phyloP scores from a whole-genome alignment of 345 rosid species.

The Citrus sinensis region DNA sequence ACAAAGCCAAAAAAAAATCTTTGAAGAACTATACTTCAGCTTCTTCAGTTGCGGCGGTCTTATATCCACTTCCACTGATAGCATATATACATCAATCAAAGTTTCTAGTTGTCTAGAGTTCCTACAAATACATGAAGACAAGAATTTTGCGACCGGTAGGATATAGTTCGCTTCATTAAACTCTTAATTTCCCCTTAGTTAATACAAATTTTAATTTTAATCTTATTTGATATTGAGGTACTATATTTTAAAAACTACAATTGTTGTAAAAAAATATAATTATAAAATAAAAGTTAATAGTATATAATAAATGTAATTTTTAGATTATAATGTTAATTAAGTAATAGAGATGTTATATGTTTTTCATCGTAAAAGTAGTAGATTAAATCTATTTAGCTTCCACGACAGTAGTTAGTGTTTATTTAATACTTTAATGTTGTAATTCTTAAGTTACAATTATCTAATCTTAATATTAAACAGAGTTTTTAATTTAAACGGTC shows the following conservation, averaged over 20 bases:
- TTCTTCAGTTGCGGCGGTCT: background rate
- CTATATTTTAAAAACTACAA: too few species aligned
- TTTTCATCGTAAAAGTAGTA: too few species aligned
- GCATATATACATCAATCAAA: background rate
- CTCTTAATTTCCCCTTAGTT: background rate
- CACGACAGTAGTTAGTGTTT: rapidly evolving
- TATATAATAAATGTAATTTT: too few species aligned
- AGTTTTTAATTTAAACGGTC: too few species aligned
- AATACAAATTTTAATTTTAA: too few species aligned
- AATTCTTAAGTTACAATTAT: too few species aligned
- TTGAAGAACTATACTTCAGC: background rate
- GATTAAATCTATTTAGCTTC: rapidly evolving
- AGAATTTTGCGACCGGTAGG: background rate
- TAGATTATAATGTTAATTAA: too few species aligned
- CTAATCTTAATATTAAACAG: rapidly evolving
- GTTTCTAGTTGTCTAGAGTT: background rate
- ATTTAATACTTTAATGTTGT: too few species aligned
- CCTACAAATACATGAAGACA: background rate
- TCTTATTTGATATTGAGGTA: too few species aligned
- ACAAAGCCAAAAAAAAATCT: background rate
- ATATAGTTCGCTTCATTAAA: background rate
- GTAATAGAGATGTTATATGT: too few species aligned
- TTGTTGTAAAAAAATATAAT: too few species aligned
- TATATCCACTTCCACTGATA: background rate
- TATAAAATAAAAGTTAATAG: too few species aligned